These are phyloP conservation scores for Xylaria sp. DNA, from an alignment of 495 filamentous ascomycete genomes.

Conservation along the genomic window DNA sequence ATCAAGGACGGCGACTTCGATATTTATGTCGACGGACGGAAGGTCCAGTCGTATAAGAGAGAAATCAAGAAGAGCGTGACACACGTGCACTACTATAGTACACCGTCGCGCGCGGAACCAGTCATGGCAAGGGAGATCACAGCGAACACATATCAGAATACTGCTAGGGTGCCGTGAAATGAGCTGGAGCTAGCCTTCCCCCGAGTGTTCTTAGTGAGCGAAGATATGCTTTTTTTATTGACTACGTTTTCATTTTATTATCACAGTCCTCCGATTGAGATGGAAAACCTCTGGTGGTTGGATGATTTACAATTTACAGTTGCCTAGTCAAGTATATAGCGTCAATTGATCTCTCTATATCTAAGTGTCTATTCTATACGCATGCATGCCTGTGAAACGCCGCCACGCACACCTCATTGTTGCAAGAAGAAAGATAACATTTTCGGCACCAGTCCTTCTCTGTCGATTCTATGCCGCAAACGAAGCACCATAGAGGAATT, in stretches of 20 bases:
- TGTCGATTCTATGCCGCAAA: slow-evolving; percentile 22
- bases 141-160: slow-evolving; percentile 15
- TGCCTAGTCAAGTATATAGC: neutral
- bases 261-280: neutral
- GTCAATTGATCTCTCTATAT: slow-evolving; percentile 3
- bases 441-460: slow-evolving; percentile 15
- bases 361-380: slow-evolving; percentile 9
- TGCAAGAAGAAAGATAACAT: slow-evolving; percentile 14
- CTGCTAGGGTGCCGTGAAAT: slow-evolving; percentile 1
- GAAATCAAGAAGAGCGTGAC: slow-evolving; percentile 22
- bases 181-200: neutral
- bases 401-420: slow-evolving; percentile 17
- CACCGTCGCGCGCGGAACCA: slow-evolving; percentile 17
- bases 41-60: slow-evolving; percentile 13
- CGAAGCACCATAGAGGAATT: slow-evolving; percentile 21
- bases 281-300: neutral
- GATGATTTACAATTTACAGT: neutral
- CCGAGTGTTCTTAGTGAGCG: neutral
- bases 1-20: slow-evolving; percentile 12
- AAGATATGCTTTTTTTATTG: neutral
- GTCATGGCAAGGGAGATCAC: slow-evolving; percentile 23
- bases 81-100: slow-evolving; percentile 23
- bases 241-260: neutral
- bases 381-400: slow-evolving; percentile 24
- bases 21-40: slow-evolving; percentile 13